A percentile compares a stretch with the other conserved stretches of the same genome.
phyloP scores from a whole-genome alignment of 148 eudicot species.

The Suaeda aralocaspica region DNA sequence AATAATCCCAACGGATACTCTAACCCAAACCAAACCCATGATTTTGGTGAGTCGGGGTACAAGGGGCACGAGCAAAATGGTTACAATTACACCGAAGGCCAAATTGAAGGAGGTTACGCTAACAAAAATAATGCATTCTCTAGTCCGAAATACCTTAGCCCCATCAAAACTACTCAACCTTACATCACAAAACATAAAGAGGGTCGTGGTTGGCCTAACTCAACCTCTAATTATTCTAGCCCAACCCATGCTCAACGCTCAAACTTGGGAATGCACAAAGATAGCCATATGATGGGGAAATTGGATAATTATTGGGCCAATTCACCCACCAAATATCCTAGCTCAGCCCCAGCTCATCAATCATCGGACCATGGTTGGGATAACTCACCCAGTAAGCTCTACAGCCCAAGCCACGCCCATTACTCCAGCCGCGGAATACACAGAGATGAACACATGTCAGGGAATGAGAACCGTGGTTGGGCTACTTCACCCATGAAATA shows the following conservation, averaged over 20 bases:
- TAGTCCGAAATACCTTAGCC: neutral
- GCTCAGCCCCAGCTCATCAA: conserved; percentile 1
- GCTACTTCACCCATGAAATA: conserved; percentile 3
- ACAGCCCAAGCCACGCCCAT: neutral
- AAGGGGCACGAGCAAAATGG: conserved; percentile 2
- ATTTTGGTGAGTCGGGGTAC: neutral
- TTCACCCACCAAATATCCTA: neutral
- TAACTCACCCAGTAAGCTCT: neutral
- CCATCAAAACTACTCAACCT: neutral
- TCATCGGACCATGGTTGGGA: conserved; percentile 9
- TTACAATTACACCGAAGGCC: neutral
- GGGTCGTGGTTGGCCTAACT: conserved; percentile 5
- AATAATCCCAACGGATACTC: neutral
- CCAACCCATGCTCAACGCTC: neutral
- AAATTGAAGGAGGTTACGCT: conserved; percentile 5
- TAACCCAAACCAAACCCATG: too few relatives aligned
- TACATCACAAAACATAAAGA: neutral
- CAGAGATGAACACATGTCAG: conserved; percentile 1
- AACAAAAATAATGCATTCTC: neutral
- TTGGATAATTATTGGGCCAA: neutral
- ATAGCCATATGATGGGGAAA: conserved; percentile 1
- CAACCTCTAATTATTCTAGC: conserved; percentile 1
- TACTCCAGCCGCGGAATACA: neutral
- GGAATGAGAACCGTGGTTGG: conserved; percentile 10
- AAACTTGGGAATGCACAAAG: conserved; percentile 4